Base-by-base conservation (phyloP, 139 green algal genomes). In the Chlamydomonas schloesseri region DNA sequence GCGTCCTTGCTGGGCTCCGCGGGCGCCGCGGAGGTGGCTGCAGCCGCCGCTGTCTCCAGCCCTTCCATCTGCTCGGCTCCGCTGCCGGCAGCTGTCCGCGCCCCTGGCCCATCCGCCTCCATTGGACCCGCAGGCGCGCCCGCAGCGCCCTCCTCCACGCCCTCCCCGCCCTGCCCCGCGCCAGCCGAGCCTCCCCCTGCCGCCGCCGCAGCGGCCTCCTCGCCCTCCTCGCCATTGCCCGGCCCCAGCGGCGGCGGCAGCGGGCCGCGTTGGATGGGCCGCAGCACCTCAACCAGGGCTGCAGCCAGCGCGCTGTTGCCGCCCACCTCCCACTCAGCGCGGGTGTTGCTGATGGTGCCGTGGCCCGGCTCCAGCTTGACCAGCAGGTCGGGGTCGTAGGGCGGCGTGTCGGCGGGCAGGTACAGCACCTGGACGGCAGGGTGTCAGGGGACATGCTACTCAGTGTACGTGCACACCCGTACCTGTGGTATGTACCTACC, bases 331-430 rank as follows among this genome's bases (percentile, higher is more conserved):
- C 53, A 88, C 73, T 88, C 83, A 21, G n/a, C 24, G 5, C 74
- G 62, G 58, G 6, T 72, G 75, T 24, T 21, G 58, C 18, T 28
- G 36, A 3, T 34, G 57, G 53, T 70, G 1, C 50, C 36, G 46
- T n/a, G 31, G 67, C 29, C 62, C 72, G 83, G 31, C n/a, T 10
- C 29, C 11, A 11, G 53, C 70, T 67, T 55, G 6, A 76, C 70
- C 68, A 88, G 70, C 71, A 84, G 62, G 15, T 75, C 57, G 15
- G 88, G 83, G 71, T 91, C 57, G 42, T 83, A 91, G 81, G 91
- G 73, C 65, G 78, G 78, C 42, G 31, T 46, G 65, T 84, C 78
- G 0, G 20, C 78, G 0, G 64, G 64, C 78, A 84, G 65, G 62
- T 74, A 84, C 64, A 84, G 78, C 78, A 84, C 78, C 78, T 84